Evolutionary conservation across 2,329 filamentous ascomycete species (phyloP).

Genomic region (Arthrinium phaeospermum): DNA sequence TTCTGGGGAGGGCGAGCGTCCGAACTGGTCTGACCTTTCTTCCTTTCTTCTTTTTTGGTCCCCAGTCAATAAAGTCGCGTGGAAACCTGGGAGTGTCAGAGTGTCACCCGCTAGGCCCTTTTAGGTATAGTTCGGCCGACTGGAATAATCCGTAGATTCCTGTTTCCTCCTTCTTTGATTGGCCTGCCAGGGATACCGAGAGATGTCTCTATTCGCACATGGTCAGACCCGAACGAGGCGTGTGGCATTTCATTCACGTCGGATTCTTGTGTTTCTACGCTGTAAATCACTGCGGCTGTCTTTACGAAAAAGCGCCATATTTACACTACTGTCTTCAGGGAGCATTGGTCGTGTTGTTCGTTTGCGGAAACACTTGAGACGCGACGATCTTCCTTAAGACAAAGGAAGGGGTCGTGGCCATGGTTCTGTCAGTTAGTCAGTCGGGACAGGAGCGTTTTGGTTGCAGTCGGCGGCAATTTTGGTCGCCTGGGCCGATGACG

Average conservation of each 20-base stretch:
- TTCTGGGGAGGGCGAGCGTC: slow-evolving; percentile 15
- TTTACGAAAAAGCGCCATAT: neutral
- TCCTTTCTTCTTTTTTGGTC: slow-evolving; percentile 7
- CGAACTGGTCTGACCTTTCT: slow-evolving; percentile 15
- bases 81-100: slow-evolving; percentile 17
- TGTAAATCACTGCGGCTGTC: neutral
- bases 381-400: neutral
- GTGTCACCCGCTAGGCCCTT: neutral
- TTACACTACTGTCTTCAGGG: neutral
- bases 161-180: neutral
- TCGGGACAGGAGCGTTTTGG: neutral
- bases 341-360: neutral
- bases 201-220: slow-evolving; percentile 14
- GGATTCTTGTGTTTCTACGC: neutral
- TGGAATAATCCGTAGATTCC: slow-evolving; percentile 17
- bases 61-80: slow-evolving; percentile 18
- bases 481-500: neutral
- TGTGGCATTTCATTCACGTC: neutral
- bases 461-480: slow-evolving; percentile 14
- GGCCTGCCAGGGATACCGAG: neutral
- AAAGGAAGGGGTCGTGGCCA: slow-evolving; percentile 4
- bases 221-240: neutral
- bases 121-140: neutral
- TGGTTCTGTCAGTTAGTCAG: neutral
- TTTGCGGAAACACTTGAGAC: slow-evolving; percentile 7